Evolutionary conservation across 140 eudicot species (phyloP).

Genomic region (Anethum foeniculum): DNA sequence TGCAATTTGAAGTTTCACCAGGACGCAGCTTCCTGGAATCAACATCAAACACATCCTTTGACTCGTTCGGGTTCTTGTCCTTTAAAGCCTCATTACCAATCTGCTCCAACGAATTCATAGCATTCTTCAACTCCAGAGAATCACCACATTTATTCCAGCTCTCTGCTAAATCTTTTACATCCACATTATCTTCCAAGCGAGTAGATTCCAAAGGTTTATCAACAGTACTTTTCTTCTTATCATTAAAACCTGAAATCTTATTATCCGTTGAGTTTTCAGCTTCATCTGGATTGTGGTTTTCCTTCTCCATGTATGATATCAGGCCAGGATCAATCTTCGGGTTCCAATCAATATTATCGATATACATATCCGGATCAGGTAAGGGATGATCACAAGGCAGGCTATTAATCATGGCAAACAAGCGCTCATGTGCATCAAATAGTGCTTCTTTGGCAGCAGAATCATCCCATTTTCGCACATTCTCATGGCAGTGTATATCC

Average conservation of each 20-base stretch:
- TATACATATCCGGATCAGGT: slow-evolving; percentile 55
- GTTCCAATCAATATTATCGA: slow-evolving; percentile 64
- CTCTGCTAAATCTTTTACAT: slow-evolving; percentile 14
- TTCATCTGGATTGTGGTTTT: slow-evolving; percentile 56
- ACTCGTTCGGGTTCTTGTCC: slow-evolving; percentile 8
- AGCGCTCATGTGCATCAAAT: slow-evolving; percentile 47
- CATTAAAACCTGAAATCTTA: slow-evolving; percentile 22
- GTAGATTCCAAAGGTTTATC: slow-evolving; percentile 34
- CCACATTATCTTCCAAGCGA: slow-evolving; percentile 12
- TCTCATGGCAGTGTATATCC: slow-evolving; percentile 44
- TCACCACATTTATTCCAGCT: slow-evolving; percentile 34
- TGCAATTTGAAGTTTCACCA: slow-evolving; percentile 9
- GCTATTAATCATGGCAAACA: slow-evolving; percentile 47
- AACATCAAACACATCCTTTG: no score
- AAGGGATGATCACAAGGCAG: slow-evolving; percentile 36
- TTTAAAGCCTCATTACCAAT: slow-evolving; percentile 25
- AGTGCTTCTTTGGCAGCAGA: slow-evolving; percentile 59
- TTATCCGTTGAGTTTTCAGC: slow-evolving; percentile 8
- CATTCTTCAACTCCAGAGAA: slow-evolving; percentile 12
- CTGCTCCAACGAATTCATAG: slow-evolving; percentile 44
- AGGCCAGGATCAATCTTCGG: slow-evolving; percentile 46
- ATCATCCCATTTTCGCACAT: slow-evolving; percentile 60
- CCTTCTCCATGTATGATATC: slow-evolving; percentile 49
- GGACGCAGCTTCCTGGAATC: neutral
- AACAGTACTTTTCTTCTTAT: neutral